Evolutionary conservation across 257 asterid genomes (phyloP).

Genomic region (Nicotiana sylvestris): DNA sequence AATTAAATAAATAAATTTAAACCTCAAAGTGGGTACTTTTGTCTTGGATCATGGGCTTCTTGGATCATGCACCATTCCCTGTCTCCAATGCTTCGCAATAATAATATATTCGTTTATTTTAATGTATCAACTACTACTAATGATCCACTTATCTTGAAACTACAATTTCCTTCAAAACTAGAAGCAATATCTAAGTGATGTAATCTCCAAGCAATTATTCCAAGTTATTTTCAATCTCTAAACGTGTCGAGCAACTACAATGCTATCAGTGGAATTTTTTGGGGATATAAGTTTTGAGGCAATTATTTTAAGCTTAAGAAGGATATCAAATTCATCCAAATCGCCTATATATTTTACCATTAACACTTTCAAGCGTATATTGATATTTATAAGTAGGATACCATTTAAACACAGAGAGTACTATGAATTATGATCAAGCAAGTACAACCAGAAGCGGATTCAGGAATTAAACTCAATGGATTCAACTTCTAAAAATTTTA

Average conservation of each 20-base stretch:
- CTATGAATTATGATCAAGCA: too few species aligned
- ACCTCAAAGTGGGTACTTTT: slow-evolving; percentile 24
- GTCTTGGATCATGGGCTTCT: slow-evolving; percentile 85
- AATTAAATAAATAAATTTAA: background rate
- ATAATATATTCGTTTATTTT: background rate
- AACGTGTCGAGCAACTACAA: background rate
- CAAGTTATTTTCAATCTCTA: background rate
- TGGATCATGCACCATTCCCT: slow-evolving; percentile 48
- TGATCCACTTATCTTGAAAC: background rate
- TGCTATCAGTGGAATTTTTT: too few species aligned
- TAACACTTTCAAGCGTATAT: too few species aligned
- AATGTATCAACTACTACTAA: background rate
- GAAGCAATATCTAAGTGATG: background rate
- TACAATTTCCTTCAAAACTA: background rate
- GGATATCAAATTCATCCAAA: too few species aligned
- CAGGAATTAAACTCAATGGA: too few species aligned
- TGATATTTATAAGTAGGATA: too few species aligned
- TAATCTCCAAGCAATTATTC: background rate
- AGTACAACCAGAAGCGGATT: too few species aligned
- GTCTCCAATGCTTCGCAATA: slow-evolving; percentile 21
- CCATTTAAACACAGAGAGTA: too few species aligned
- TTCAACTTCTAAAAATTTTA: too few species aligned
- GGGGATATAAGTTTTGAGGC: too few species aligned
- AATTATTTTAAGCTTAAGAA: too few species aligned
- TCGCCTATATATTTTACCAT: too few species aligned